phyloP scores from a whole-genome alignment of 1,284 basidiomycete genomes.

The Puccinia polysora region DNA sequence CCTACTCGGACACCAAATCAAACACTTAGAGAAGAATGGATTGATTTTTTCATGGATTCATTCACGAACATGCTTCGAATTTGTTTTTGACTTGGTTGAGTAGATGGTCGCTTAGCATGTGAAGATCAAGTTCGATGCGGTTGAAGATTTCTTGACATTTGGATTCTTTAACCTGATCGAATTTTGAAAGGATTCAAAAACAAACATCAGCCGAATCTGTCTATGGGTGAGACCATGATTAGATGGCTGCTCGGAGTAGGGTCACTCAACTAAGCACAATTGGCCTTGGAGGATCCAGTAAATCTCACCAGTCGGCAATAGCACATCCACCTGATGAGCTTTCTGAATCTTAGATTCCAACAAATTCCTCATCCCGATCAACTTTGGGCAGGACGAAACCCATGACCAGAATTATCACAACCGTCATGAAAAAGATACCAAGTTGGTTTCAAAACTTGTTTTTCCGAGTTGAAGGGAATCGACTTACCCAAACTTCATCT shows the following conservation, averaged over 20 bases:
- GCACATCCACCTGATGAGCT: conserved; percentile 10
- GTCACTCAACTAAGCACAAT: conserved; percentile 1
- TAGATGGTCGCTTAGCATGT: conserved; percentile 3
- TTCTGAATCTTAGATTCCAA: conserved; percentile 13
- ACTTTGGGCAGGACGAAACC: no score
- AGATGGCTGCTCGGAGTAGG: background rate
- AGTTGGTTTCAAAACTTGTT: background rate
- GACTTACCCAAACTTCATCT: conserved; percentile 13
- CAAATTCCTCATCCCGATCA: conserved; percentile 13
- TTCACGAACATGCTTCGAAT: no score
- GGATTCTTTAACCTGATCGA: background rate
- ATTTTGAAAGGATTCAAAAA: background rate
- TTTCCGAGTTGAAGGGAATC: background rate
- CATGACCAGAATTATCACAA: background rate
- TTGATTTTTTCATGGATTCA: no score
- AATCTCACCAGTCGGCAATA: background rate
- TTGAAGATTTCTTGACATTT: conserved; percentile 8
- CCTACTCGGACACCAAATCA: no score
- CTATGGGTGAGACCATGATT: background rate
- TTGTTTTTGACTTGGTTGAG: background rate
- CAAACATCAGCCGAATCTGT: background rate
- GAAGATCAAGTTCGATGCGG: background rate
- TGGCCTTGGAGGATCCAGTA: conserved; percentile 13
- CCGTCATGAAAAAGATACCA: background rate
- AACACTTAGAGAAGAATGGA: no score